Conservation (phyloP, 306 rosid genomes). For the Malus orientalis region DNA sequence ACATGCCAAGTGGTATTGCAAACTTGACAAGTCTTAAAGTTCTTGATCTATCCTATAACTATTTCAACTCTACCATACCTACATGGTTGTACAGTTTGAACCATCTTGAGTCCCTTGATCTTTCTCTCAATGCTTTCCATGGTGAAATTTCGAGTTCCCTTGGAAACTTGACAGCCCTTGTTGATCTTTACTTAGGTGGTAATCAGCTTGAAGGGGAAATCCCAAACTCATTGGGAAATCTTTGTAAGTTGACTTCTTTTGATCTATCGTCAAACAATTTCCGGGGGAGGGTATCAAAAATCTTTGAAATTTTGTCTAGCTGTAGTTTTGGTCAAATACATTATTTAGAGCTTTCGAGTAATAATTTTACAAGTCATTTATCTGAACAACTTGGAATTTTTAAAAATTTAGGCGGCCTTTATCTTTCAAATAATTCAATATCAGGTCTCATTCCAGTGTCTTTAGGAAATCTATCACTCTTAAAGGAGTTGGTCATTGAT, state of each 20-base stretch:
- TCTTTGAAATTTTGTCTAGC: too few species aligned
- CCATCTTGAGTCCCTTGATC: background rate
- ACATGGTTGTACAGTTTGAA: background rate
- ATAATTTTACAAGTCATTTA: slow-evolving; percentile 4
- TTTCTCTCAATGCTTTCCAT: background rate
- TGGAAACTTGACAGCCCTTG: background rate
- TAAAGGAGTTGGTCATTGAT: background rate
- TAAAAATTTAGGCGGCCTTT: background rate
- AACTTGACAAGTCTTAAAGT: too few species aligned
- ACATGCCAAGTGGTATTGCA: too few species aligned
- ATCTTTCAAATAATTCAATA: background rate
- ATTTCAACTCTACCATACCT: too few species aligned
- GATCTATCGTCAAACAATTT: too few species aligned
- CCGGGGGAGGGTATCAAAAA: too few species aligned
- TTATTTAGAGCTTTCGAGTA: fast-evolving
- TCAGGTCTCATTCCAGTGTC: background rate
- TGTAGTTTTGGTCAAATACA: background rate
- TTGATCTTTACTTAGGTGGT: background rate
- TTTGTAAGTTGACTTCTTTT: too few species aligned
- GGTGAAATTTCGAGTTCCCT: too few species aligned
- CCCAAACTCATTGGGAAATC: background rate
- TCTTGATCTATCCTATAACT: too few species aligned
- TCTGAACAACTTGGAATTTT: slow-evolving; percentile 1
- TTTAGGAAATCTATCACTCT: background rate
- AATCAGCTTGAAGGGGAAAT: background rate